Evolutionary conservation across 345 rosid genomes (phyloP).

Genomic region (Noccaea caerulescens): DNA sequence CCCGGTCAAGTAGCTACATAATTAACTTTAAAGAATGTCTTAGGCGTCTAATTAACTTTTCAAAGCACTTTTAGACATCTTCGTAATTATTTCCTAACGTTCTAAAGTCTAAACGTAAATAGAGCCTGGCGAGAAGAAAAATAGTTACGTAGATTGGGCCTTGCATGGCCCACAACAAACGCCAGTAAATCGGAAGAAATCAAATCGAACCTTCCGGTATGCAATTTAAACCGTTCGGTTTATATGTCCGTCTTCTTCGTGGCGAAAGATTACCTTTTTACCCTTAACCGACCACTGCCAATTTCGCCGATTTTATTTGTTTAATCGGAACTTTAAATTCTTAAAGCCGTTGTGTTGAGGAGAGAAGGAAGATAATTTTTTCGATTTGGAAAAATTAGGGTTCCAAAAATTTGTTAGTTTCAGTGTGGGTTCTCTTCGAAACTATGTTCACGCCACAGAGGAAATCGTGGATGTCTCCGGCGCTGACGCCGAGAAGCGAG

Average conservation of each 20-base stretch:
- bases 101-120: not conserved
- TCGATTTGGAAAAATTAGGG: slow-evolving; percentile 35
- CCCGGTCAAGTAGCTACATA: slow-evolving; percentile 1
- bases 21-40: not conserved
- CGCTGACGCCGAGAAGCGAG: slow-evolving; percentile 52
- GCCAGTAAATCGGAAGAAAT: too few relatives aligned
- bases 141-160: not conserved
- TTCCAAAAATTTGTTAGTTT: slow-evolving; percentile 1
- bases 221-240: not conserved
- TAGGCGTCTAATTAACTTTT: not conserved
- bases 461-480: slow-evolving; percentile 47
- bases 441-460: slow-evolving; percentile 77
- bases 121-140: not conserved
- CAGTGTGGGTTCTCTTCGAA: slow-evolving; percentile 5
- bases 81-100: not conserved
- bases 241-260: not conserved
- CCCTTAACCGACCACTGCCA: slow-evolving; percentile 9
- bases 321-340: slow-evolving; percentile 14
- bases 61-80: not conserved
- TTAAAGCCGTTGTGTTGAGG: slow-evolving; percentile 36
- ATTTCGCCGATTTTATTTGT: slow-evolving; percentile 17
- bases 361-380: not conserved
- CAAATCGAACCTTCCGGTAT: not conserved
- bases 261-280: not conserved
- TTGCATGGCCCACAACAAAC: too few relatives aligned